Conservation (phyloP, 2,329 filamentous ascomycete species). For the Juglanconis sp. region DNA sequence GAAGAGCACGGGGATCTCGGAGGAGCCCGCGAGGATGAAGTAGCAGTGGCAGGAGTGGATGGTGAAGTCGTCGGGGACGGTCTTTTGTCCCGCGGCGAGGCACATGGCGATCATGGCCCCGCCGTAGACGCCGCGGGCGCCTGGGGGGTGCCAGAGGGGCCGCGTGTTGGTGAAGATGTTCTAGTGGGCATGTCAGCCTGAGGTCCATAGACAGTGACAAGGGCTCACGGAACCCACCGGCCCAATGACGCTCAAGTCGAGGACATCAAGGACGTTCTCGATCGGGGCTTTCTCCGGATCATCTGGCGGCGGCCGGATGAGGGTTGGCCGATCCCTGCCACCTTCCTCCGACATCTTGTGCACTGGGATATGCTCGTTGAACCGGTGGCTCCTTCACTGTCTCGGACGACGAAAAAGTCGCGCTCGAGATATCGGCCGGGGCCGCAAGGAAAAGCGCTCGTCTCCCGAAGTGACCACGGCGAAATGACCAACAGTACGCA, state of each 20-base stretch:
- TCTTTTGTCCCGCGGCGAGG: constrained; percentile 82
- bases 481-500: too few species aligned
- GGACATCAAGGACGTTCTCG: constrained; percentile 86
- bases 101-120: constrained; percentile 91
- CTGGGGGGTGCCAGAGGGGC: constrained; percentile 85
- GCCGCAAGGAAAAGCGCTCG: too few species aligned
- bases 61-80: constrained; percentile 74
- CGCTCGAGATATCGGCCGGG: too few species aligned
- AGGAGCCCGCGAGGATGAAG: constrained; percentile 88
- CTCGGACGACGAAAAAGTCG: background rate
- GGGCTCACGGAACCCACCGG: constrained; percentile 50
- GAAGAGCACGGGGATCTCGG: constrained; percentile 83
- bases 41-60: constrained; percentile 99
- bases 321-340: constrained; percentile 41
- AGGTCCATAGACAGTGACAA: background rate
- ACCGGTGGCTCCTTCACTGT: background rate
- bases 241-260: constrained; percentile 71
- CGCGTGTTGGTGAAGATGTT: constrained; percentile 88
- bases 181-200: constrained; percentile 36
- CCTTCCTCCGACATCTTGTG: constrained; percentile 12
- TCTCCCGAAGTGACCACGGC: too few species aligned
- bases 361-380: background rate
- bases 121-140: constrained; percentile 90
- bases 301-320: constrained; percentile 71
- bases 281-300: constrained; percentile 74